These are phyloP conservation scores for Penicillium concentricum DNA, from an alignment of 2,329 filamentous ascomycete species.

Conservation along the genomic window DNA sequence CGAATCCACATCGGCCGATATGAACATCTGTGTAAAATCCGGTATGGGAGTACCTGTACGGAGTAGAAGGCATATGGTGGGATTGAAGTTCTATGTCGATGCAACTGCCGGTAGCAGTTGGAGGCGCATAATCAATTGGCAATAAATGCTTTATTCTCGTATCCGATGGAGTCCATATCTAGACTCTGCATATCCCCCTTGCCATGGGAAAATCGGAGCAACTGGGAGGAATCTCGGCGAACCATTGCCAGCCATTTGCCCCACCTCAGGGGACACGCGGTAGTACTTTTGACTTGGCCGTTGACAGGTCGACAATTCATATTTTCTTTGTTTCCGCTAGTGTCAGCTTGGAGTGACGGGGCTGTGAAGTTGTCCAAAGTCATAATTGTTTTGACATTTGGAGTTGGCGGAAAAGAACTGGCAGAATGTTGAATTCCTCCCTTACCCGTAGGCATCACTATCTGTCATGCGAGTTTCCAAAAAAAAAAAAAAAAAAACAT, in stretches of 20 bases:
- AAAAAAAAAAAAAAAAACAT: too few species aligned
- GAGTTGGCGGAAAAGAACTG: background rate
- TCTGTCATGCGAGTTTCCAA: too few species aligned
- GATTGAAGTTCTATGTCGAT: too few species aligned
- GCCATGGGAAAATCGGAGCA: constrained; percentile 8
- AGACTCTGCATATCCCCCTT: constrained; percentile 6
- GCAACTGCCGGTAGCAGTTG: constrained; percentile 3
- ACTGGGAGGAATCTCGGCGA: constrained; percentile 11
- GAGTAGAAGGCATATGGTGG: too few species aligned
- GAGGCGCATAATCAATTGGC: background rate
- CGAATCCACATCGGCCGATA: constrained; percentile 11
- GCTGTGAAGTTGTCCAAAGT: too few species aligned
- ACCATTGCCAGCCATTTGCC: constrained; percentile 3
- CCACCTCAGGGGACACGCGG: constrained; percentile 4
- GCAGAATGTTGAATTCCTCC: background rate
- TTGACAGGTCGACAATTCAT: constrained; percentile 16
- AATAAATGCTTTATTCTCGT: constrained; percentile 6
- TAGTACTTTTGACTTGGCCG: constrained; percentile 7
- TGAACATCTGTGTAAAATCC: constrained; percentile 1
- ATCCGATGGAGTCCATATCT: background rate
- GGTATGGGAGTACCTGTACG: background rate
- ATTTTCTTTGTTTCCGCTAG: constrained; percentile 8
- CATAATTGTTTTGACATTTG: too few species aligned
- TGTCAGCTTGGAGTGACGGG: too few species aligned
- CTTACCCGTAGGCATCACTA: background rate